Evolutionary conservation across 1,284 basidiomycete genomes (phyloP), one percentile per base, ranked within the genome.

Genomic region (Schizopora paradoxa): DNA sequence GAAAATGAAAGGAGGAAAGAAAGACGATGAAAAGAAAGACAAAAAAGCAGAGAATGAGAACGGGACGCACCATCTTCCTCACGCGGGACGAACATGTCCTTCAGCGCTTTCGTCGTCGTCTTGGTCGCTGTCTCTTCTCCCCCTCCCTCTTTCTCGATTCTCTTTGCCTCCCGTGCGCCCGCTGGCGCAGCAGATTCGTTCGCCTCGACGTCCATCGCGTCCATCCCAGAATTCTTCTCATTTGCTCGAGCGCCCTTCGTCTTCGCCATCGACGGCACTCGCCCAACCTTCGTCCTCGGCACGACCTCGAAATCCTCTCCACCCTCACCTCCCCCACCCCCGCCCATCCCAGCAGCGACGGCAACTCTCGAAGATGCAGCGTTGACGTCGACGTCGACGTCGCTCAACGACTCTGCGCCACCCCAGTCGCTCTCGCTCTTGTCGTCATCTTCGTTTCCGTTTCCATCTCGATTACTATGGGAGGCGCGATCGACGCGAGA

Each of bases 61-160:
- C 45, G 21, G 33, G 11, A 58, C 68, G 13, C 50, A 82, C 83
- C 76, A 57, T 83, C 76, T 49, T 80, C 77, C 46, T 79, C 77
- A 21, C 69, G 67, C 0, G 83, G 82, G 8, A 77, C 79, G 51
- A 88, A 86, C 1, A 88, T 63, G 52, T 83, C 79, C 55, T 84
- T 85, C 16, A 88, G 66, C 29, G 42, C 39, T 7, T 27, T 67
- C 3, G 55, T 55, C 7, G 49, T 29, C 25, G 39, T 41, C 2
- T 56, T 57, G 1, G 49, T 31, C 34, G 53, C 4, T 46, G 26
- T 54, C 49, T 22, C 47, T 37, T 45, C 35, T 22, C 49, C 49
- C 14, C 18, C 41, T 49, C 23, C 36, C 26, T 33, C 26, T 18
- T 26, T 45, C 43, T 26, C 4, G 21, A 4, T 13, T 22, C 6